phyloP scores from a whole-genome alignment of 306 rosid genomes.

The Pterocarpus macrocarpus region DNA sequence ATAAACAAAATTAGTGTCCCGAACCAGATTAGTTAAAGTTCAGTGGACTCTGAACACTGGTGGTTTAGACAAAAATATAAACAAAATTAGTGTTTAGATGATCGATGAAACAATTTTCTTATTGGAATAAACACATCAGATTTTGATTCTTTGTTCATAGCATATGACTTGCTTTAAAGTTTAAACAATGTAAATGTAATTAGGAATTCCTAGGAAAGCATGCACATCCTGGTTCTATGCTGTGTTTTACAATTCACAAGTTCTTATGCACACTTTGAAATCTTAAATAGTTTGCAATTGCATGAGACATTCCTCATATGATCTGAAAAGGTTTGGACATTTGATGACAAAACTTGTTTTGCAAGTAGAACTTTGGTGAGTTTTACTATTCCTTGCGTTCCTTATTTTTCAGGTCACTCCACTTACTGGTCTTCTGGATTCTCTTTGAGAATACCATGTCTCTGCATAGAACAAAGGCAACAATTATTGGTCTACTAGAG shows the following conservation, averaged over 20 bases:
- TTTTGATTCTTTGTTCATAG: not conserved
- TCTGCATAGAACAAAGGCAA: slow-evolving; percentile 87
- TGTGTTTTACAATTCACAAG: not conserved
- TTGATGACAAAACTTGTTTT: slow-evolving; percentile 21
- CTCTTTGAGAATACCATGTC: slow-evolving; percentile 94
- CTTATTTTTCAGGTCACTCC: slow-evolving; percentile 73
- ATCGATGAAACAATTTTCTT: not conserved
- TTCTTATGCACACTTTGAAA: not conserved
- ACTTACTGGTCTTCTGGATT: slow-evolving; percentile 88
- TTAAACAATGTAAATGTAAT: too few species aligned
- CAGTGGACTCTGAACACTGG: too few species aligned
- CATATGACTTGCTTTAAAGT: not conserved
- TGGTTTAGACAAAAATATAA: too few species aligned
- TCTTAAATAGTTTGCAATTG: not conserved
- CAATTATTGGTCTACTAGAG: slow-evolving; percentile 85
- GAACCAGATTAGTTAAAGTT: too few species aligned
- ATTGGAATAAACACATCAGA: not conserved
- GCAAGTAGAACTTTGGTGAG: slow-evolving; percentile 14
- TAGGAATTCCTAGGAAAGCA: too few species aligned
- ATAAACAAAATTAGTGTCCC: too few species aligned
- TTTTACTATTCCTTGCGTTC: not conserved
- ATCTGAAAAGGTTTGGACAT: not conserved
- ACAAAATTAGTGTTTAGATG: not conserved
- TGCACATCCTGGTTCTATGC: not conserved
- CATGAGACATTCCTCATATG: not conserved